Evolutionary conservation across 2,329 filamentous ascomycete species (phyloP).

Genomic region (Exophiala dermatitidis): DNA sequence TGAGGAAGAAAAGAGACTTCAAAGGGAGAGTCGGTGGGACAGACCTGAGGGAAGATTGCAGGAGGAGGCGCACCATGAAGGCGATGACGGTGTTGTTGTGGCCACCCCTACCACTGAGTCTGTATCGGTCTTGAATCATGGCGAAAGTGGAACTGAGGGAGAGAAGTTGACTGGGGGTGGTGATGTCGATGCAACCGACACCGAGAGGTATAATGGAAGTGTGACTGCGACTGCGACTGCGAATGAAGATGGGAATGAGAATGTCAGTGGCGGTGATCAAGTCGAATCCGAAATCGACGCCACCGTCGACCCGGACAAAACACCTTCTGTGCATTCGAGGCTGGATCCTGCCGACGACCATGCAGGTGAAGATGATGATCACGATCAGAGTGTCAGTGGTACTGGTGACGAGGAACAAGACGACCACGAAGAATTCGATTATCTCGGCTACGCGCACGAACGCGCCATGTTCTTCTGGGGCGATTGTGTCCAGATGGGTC

Average conservation of each 20-base stretch:
- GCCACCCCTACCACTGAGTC: too few relatives aligned
- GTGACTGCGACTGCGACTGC: too few relatives aligned
- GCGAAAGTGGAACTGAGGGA: background rate
- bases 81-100: constrained; percentile 4
- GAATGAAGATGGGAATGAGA: background rate
- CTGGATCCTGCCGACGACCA: constrained; percentile 9
- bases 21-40: constrained; percentile 16
- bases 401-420: constrained; percentile 28
- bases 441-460: constrained; percentile 83
- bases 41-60: constrained; percentile 20
- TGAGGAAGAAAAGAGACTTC: constrained; percentile 20
- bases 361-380: constrained; percentile 38
- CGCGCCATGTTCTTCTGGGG: constrained; percentile 92
- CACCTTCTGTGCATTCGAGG: background rate
- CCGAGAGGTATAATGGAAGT: too few relatives aligned
- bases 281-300: background rate
- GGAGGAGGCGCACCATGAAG: constrained; percentile 23
- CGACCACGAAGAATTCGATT: constrained; percentile 77
- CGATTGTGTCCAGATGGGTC: constrained; percentile 69
- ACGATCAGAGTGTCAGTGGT: constrained; percentile 27
- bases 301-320: background rate
- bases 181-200: too few relatives aligned
- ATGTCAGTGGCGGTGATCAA: background rate
- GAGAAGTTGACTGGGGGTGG: too few relatives aligned
- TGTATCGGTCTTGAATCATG: background rate